Evolutionary conservation across 345 rosid genomes (phyloP), one percentile per base, ranked within the genome.

Genomic region (Ceriops zippeliana): DNA sequence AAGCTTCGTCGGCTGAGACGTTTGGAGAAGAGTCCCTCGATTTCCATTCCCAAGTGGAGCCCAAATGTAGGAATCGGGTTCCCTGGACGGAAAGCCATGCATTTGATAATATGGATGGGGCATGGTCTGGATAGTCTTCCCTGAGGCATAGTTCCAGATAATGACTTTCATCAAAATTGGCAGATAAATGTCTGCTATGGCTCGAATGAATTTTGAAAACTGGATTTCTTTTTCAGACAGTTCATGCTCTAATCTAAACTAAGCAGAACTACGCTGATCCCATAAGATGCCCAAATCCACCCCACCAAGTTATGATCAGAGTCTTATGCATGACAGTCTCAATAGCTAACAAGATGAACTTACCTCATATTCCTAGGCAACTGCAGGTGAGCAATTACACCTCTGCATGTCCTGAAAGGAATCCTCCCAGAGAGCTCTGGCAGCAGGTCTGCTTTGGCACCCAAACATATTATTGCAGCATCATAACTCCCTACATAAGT

Each of bases 41-140:
- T 62, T 83, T 81, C 96, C 97, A 93, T 46, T 93, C 95, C 96
- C 97, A 87, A 27, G 97, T 93, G 28, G 98, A 86, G 64, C 97
- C 98, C 83, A 89, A 69, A 70, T 73, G 80, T 24, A 88, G 52
- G 72, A 80, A 77, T 38, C 78, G 86, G 11, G 79, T 83, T 61
- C 96, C 97, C 76, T 84, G 92, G 52, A 89, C 68, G 1, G 96
- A 87, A 37, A 93, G 86, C 97, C 98, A 93, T 57, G 89, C 95
- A 69, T 90, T 91, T 65, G 97, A 86, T 58, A 93, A 67, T 63
- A 90, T 83, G 5, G 97, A 91, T 32, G 97, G 96, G 75, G 90
- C 84, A 53, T 47, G 66, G 13, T 81, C 85, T 27, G 86, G 91
- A 71, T 86, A 93, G 58, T 81, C 73, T 76, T 78, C 91, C 80